These are phyloP conservation scores for Chalciporus piperatus DNA, from an alignment of 768 basidiomycete genomes.

Conservation along the genomic window DNA sequence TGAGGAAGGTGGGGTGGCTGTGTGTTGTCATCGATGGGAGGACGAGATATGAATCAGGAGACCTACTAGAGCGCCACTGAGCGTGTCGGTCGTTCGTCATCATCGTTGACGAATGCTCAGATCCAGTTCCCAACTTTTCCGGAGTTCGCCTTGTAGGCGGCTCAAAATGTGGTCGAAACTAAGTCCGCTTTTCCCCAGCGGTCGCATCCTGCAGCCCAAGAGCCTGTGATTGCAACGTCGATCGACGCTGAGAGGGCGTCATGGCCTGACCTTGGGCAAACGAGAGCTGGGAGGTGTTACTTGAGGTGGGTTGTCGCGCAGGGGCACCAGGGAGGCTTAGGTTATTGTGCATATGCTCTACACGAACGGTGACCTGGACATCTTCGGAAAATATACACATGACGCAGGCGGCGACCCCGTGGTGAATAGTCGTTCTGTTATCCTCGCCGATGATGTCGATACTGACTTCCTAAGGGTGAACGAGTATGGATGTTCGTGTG, in stretches of 20 bases:
- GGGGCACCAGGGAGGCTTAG: constrained; percentile 25
- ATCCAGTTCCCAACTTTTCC: constrained; percentile 93
- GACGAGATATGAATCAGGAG: too few species aligned
- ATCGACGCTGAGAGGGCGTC: constrained; percentile 48
- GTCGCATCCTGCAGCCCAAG: constrained; percentile 70
- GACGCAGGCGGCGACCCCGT: constrained; percentile 96
- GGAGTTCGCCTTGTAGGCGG: constrained; percentile 86
- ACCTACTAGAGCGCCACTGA: constrained; percentile 79
- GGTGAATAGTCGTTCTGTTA: constrained; percentile 96
- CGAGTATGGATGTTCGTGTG: constrained; percentile 2
- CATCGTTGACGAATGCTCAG: constrained; percentile 71
- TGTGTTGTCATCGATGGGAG: constrained; percentile 6
- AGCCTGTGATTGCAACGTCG: constrained; percentile 56
- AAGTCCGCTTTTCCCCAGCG: constrained; percentile 80
- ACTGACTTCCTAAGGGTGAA: constrained; percentile 79
- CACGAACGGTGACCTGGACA: constrained; percentile 66
- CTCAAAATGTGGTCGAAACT: constrained; percentile 91
- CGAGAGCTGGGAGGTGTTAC: constrained; percentile 35
- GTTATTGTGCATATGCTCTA: constrained; percentile 60
- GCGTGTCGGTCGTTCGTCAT: constrained; percentile 86
- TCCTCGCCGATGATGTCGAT: constrained; percentile 99
- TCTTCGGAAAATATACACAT: constrained; percentile 87
- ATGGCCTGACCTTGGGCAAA: constrained; percentile 38
- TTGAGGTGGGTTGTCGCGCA: constrained; percentile 35
- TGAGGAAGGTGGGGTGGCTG: constrained; percentile 62